Conservation (phyloP, 768 basidiomycete species). For the Suillus subaureus region DNA sequence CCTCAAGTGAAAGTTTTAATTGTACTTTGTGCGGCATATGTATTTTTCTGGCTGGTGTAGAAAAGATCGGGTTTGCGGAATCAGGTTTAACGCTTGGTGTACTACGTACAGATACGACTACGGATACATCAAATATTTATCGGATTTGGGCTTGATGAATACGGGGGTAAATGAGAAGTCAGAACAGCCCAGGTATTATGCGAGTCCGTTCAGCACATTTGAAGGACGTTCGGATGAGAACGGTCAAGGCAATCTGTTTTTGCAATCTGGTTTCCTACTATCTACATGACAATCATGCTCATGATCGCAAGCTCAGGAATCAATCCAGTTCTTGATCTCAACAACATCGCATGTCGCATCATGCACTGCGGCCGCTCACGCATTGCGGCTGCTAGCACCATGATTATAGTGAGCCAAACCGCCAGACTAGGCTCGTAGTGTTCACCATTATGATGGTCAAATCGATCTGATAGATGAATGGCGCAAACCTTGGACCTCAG, state of each 20-base stretch:
- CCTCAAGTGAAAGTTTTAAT: constrained; percentile 70
- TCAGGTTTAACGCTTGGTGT: not conserved
- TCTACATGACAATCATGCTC: not conserved
- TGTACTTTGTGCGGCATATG: constrained; percentile 63
- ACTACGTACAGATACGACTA: not conserved
- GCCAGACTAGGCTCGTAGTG: not conserved
- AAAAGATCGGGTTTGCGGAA: not conserved
- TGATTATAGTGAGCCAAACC: not conserved
- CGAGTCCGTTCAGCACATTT: not conserved
- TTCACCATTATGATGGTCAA: not conserved
- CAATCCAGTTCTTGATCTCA: not conserved
- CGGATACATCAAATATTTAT: not conserved
- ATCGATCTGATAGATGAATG: not conserved
- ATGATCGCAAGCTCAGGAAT: not conserved
- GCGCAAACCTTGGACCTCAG: not conserved
- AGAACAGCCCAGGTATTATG: not conserved
- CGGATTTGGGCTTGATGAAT: not conserved
- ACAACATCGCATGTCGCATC: not conserved
- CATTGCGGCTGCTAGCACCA: not conserved
- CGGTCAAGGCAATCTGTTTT: not conserved
- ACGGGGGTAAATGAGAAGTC: not conserved
- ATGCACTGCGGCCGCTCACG: not conserved
- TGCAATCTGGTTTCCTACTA: not conserved
- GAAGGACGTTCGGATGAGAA: not conserved
- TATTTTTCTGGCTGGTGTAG: constrained; percentile 51